phyloP scores from a whole-genome alignment of 108 stramenopile genomes.

The Parmales sp. region DNA sequence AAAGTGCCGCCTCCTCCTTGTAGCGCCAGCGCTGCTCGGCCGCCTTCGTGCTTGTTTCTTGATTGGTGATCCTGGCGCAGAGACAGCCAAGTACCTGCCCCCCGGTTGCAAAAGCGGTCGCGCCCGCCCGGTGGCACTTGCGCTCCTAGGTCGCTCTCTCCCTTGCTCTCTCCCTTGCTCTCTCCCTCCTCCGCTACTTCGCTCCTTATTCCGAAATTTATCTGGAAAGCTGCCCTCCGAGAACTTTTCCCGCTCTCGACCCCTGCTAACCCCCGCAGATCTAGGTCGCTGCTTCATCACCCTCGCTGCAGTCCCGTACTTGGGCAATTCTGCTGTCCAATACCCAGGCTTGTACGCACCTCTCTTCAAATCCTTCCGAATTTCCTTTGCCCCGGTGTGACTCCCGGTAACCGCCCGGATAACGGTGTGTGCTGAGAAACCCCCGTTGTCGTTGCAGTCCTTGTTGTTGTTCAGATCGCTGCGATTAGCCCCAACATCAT shows the following conservation, averaged over 20 bases:
- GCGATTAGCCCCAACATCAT: too few relatives aligned
- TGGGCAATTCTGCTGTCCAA: not conserved
- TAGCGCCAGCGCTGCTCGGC: too few relatives aligned
- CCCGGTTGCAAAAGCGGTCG: not conserved
- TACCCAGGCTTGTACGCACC: conserved; percentile 1
- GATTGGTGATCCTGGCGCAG: not conserved
- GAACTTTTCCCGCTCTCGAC: not conserved
- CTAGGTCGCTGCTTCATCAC: not conserved
- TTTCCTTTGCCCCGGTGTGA: too few relatives aligned
- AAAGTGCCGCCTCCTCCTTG: not conserved
- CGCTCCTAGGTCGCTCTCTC: not conserved
- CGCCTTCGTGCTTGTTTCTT: not conserved
- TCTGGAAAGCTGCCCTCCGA: not conserved
- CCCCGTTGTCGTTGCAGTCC: too few relatives aligned
- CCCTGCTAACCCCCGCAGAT: not conserved
- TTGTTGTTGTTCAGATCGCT: too few relatives aligned
- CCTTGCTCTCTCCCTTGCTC: not conserved
- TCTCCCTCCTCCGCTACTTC: not conserved
- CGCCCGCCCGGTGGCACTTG: not conserved
- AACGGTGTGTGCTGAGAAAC: too few relatives aligned
- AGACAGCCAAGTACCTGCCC: not conserved
- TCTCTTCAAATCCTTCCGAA: too few relatives aligned
- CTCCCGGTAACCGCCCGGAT: too few relatives aligned
- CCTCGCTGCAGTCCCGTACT: not conserved
- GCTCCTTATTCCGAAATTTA: not conserved